A percentile compares a stretch with the other conserved stretches of the same genome.
Conservation (phyloP, 148 eudicot species). For the Rhododendron molle region DNA sequence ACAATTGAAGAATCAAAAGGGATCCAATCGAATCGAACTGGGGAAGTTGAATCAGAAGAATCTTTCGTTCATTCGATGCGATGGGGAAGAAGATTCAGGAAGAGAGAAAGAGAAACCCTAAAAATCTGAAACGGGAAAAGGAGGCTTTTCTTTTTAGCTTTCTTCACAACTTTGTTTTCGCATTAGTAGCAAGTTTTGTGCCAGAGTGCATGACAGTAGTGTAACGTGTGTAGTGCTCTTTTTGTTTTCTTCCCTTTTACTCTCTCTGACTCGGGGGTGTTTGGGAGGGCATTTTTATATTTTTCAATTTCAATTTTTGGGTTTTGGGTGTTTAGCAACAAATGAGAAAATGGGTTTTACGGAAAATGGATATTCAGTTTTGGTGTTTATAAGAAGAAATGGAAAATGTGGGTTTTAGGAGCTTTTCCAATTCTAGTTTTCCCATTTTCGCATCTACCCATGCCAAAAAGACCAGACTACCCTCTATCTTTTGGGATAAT, state of each 20-base stretch:
- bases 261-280: neutral
- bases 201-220: neutral
- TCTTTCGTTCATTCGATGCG: neutral
- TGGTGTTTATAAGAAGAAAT: no score
- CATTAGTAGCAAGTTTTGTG: neutral
- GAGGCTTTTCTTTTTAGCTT: neutral
- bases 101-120: conserved; percentile 2
- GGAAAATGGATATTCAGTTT: no score
- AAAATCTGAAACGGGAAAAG: conserved; percentile 7
- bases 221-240: neutral
- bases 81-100: neutral
- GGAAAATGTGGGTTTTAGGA: no score
- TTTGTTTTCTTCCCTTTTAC: neutral
- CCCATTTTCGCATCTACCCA: no score
- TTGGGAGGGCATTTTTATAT: no score
- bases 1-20: neutral
- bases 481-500: no score
- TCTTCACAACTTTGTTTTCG: neutral
- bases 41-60: neutral
- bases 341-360: no score
- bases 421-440: no score
- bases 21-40: neutral
- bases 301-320: no score
- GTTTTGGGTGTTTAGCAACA: no score
- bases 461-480: no score